These are phyloP conservation scores for Diaporthe caulivora DNA, from an alignment of 2,329 filamentous ascomycete genomes.

Conservation along the genomic window DNA sequence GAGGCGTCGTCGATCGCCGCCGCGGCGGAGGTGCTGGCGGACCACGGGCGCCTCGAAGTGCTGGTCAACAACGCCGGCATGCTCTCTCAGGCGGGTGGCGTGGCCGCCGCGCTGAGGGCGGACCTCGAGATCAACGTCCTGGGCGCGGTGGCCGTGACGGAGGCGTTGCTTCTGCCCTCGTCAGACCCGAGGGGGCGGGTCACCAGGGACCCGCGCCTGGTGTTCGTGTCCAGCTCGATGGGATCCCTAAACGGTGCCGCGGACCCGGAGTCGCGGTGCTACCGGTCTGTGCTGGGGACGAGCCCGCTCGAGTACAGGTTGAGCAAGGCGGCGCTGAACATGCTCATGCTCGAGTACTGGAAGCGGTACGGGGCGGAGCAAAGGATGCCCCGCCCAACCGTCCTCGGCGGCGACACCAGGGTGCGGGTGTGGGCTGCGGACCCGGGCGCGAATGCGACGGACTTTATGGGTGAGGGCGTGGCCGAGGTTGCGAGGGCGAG, in stretches of 20 bases:
- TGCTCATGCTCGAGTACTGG: conserved; percentile 44
- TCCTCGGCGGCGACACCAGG: neutral
- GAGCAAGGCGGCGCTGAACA: conserved; percentile 48
- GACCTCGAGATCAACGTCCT: conserved; percentile 30
- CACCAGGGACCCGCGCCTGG: conserved; percentile 28
- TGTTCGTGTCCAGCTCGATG: conserved; percentile 42
- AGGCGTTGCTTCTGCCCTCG: conserved; percentile 29
- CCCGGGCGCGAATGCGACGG: conserved; percentile 21
- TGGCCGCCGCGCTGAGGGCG: conserved; percentile 19
- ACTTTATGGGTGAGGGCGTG: conserved; percentile 25
- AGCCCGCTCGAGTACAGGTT: conserved; percentile 42
- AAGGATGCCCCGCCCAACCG: neutral
- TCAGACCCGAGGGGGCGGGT: too few relatives aligned
- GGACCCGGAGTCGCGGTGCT: conserved; percentile 39
- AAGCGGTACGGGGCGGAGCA: conserved; percentile 25
- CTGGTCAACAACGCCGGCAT: conserved; percentile 50
- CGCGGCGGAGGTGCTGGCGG: conserved; percentile 39
- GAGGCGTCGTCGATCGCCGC: conserved; percentile 40
- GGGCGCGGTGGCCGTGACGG: conserved; percentile 26
- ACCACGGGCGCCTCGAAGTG: conserved; percentile 41
- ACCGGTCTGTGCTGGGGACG: conserved; percentile 33
- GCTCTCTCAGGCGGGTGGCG: conserved; percentile 1
- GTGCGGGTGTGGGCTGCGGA: conserved; percentile 31
- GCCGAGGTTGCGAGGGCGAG: conserved; percentile 12
- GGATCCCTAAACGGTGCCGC: conserved; percentile 42